phyloP scores from a whole-genome alignment of 768 basidiomycete genomes.

The Naganishia friedmannii region DNA sequence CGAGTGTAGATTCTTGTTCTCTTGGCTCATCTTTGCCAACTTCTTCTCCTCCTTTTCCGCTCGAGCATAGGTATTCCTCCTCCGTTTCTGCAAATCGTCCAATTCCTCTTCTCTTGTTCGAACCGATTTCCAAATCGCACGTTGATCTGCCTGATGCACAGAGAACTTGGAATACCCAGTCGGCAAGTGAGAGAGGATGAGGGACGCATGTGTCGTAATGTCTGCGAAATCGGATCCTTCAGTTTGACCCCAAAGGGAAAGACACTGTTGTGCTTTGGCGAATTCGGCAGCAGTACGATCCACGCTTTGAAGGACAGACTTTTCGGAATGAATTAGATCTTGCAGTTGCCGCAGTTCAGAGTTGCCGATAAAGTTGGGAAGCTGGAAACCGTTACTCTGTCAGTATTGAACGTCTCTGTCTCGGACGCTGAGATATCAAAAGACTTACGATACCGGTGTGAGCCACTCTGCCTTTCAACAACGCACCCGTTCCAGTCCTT shows the following conservation, averaged over 20 bases:
- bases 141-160: slow-evolving; percentile 65
- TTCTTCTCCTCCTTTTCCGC: slow-evolving; percentile 85
- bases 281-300: slow-evolving; percentile 41
- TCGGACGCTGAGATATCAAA: not conserved
- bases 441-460: slow-evolving; percentile 31
- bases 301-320: slow-evolving; percentile 61
- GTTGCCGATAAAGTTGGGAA: slow-evolving; percentile 32
- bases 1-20: slow-evolving; percentile 73
- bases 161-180: slow-evolving; percentile 68
- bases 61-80: slow-evolving; percentile 64
- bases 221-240: slow-evolving; percentile 58
- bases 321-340: slow-evolving; percentile 77
- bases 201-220: slow-evolving; percentile 67
- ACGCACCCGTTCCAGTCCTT: slow-evolving; percentile 12
- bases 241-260: slow-evolving; percentile 49
- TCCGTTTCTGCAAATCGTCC: slow-evolving; percentile 69
- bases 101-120: slow-evolving; percentile 79
- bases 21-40: slow-evolving; percentile 80
- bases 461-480: slow-evolving; percentile 31
- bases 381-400: not conserved
- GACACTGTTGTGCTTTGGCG: slow-evolving; percentile 44
- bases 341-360: slow-evolving; percentile 29
- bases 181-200: slow-evolving; percentile 66
- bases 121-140: slow-evolving; percentile 73
- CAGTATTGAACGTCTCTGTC: not conserved